Conservation (phyloP, 306 rosid genomes). For the Carpinus fangiana region DNA sequence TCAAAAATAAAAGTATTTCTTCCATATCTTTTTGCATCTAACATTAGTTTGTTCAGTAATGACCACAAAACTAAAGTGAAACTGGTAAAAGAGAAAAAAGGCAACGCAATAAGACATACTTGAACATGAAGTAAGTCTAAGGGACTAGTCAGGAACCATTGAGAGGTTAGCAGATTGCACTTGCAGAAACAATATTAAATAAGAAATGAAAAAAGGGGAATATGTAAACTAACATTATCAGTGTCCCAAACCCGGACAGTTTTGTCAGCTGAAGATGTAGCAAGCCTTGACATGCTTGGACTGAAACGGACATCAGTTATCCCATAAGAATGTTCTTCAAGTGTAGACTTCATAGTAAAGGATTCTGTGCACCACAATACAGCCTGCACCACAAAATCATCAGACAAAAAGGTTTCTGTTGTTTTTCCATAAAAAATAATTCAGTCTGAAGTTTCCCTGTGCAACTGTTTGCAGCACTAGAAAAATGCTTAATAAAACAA, state of each 20-base stretch:
- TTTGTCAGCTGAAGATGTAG: slow-evolving; percentile 86
- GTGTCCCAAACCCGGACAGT: slow-evolving; percentile 83
- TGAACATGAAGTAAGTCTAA: neutral
- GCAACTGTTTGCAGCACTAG: slow-evolving; percentile 24
- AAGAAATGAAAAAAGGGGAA: slow-evolving; percentile 16
- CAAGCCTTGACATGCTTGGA: slow-evolving; percentile 57
- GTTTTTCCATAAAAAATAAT: neutral
- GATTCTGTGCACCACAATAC: slow-evolving; percentile 75
- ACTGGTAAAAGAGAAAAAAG: neutral
- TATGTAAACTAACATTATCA: slow-evolving; percentile 60
- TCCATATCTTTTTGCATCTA: neutral
- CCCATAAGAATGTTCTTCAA: slow-evolving; percentile 70
- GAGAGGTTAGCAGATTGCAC: neutral
- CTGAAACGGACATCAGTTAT: slow-evolving; percentile 82
- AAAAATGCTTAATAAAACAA: slow-evolving; percentile 21
- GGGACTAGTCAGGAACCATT: neutral
- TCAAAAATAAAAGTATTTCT: neutral
- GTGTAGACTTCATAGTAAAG: slow-evolving; percentile 50
- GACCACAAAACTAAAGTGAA: neutral
- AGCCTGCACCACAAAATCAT: slow-evolving; percentile 52
- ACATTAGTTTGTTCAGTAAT: neutral
- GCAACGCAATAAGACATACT: neutral
- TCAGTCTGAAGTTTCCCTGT: slow-evolving; percentile 17
- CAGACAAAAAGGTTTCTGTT: slow-evolving; percentile 5
- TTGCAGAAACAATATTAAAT: neutral